phyloP scores from a whole-genome alignment of 148 eudicot genomes.

The Diospyros lotus region DNA sequence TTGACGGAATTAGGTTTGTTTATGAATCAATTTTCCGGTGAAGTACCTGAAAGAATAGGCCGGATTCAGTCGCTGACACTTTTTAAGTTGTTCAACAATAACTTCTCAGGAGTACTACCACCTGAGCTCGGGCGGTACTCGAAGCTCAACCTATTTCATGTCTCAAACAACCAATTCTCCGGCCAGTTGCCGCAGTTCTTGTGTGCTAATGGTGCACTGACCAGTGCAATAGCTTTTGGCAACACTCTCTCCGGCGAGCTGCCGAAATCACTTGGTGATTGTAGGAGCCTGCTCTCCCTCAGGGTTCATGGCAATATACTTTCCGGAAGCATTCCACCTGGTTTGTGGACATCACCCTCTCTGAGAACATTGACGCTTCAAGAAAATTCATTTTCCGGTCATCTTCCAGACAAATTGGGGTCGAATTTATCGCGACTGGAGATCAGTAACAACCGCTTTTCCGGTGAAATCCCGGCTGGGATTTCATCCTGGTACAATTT shows the following conservation, averaged over 20 bases:
- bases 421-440: neutral
- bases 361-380: neutral
- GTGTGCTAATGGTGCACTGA: neutral
- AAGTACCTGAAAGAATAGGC: neutral
- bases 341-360: neutral
- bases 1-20: neutral
- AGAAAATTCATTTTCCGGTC: neutral
- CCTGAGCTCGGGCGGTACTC: neutral
- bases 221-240: neutral
- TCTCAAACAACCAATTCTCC: neutral
- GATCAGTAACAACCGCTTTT: neutral
- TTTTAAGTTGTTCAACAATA: neutral
- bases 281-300: neutral
- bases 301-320: neutral
- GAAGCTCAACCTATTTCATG: neutral
- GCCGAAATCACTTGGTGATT: conserved; percentile 4
- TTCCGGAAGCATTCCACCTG: neutral
- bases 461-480: neutral
- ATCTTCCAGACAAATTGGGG: neutral
- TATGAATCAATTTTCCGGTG: neutral
- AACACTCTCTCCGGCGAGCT: neutral
- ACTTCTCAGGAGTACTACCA: neutral
- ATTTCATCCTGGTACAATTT: neutral
- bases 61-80: neutral
- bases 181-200: neutral